Conservation (phyloP, 306 rosid species). For the Benincasa hispida region DNA sequence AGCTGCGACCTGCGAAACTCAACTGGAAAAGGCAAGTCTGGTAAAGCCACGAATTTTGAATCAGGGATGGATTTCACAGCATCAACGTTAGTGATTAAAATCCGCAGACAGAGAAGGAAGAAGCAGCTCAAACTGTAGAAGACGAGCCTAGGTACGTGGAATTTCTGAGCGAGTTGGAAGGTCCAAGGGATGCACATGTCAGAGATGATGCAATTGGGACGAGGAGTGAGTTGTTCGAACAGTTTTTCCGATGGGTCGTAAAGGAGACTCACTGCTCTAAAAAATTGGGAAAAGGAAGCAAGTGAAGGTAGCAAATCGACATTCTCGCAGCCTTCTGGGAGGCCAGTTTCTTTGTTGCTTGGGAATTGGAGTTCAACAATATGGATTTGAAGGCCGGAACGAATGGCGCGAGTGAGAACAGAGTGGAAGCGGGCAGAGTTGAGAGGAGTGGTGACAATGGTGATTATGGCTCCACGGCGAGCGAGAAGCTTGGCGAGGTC, state of each 20-base stretch:
- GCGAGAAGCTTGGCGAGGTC: slow-evolving; percentile 24
- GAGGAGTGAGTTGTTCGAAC: slow-evolving; percentile 22
- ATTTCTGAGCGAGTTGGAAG: not conserved
- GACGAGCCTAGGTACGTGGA: slow-evolving; percentile 1
- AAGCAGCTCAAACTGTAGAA: slow-evolving; percentile 5
- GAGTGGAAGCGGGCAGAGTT: slow-evolving; percentile 18
- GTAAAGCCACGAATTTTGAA: slow-evolving; percentile 1
- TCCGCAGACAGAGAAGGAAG: not conserved
- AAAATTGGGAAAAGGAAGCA: slow-evolving; percentile 13
- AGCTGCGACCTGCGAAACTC: slow-evolving; percentile 11
- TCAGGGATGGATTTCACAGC: not conserved
- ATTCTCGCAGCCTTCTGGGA: slow-evolving; percentile 55
- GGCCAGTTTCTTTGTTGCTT: slow-evolving; percentile 14
- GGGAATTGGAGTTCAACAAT: slow-evolving; percentile 13
- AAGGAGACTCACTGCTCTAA: slow-evolving; percentile 11
- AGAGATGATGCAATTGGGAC: slow-evolving; percentile 50
- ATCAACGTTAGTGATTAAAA: not conserved
- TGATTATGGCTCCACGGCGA: slow-evolving; percentile 11
- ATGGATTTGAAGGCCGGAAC: slow-evolving; percentile 13
- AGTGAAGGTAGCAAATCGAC: slow-evolving; percentile 42
- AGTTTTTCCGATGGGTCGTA: slow-evolving; percentile 22
- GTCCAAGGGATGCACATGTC: slow-evolving; percentile 35
- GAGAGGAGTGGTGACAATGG: slow-evolving; percentile 21
- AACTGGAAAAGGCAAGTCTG: slow-evolving; percentile 9
- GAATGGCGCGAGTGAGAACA: slow-evolving; percentile 1